Evolutionary conservation across 306 rosid genomes (phyloP), one percentile per base, ranked within the genome.

Genomic region (Pterocarpus macrocarpus): DNA sequence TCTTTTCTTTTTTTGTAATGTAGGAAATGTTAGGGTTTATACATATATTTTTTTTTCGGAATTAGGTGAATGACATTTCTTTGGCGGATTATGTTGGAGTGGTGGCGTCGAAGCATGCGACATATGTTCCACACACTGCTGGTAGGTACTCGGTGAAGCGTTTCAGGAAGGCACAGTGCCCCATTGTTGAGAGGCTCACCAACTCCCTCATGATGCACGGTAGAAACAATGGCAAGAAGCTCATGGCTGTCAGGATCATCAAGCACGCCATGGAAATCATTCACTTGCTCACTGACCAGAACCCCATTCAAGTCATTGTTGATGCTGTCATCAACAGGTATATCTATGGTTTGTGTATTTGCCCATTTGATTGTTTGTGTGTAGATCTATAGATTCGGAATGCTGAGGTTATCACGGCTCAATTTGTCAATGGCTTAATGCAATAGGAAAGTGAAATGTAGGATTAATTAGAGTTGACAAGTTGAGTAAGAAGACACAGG

Each of bases 151-250:
- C 87, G 0, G 78, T 50, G 8, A 84, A 84, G 84, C 83, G 87
- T 3, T 84, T 84, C 69, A 69, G 87, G 52, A 84, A 84, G 58
- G 87, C 87, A 17, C 87, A 84, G 62, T 84, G 87, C 32, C 87
- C 87, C 3, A 80, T 84, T 3, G 69, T 84, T 16, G 87, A 84
- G 84, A 84, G 87, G 80, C 87, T 84, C 57, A 80, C 87, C 14
- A 84, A 84, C 78, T 84, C 87, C 0, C 82, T 84, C 22, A 84
- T 84, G 87, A 84, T 84, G 87, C 87, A 84, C 33, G 87, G 87
- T 1, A 79, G 87, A 69, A 84, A 84, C 81, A 84, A 84, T 1
- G 87, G 87, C 15, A 84, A 84, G 75, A 84, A 84, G 39, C 74
- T 84, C 13, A 68, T 84, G 87, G 87, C 87, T 34, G 87, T 84